A percentile compares a stretch with the other conserved stretches of the same genome.
phyloP scores from a whole-genome alignment of 345 rosid species.

The Arabis hirsuta region DNA sequence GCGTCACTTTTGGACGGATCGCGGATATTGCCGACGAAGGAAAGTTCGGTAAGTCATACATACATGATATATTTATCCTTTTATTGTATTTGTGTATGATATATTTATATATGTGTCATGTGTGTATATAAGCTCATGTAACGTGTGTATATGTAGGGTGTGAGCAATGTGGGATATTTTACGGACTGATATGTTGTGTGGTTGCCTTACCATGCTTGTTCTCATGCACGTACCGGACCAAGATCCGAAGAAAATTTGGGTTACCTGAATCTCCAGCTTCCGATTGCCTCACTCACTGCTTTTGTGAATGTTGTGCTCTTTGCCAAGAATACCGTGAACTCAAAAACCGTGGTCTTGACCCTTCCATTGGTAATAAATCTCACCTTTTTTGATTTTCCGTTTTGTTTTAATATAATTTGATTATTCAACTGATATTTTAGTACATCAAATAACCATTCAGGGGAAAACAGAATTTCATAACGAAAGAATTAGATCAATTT shows the following conservation, averaged over 20 bases:
- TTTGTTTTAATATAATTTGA: not conserved
- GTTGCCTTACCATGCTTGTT: constrained; percentile 57
- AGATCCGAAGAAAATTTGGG: constrained; percentile 63
- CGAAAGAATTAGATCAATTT: no score
- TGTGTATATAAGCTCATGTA: not conserved
- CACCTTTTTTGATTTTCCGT: not conserved
- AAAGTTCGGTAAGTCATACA: constrained; percentile 43
- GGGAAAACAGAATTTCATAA: not conserved
- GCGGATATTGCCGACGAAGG: constrained; percentile 72
- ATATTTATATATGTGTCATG: not conserved
- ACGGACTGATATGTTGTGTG: constrained; percentile 44
- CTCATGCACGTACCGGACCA: constrained; percentile 68
- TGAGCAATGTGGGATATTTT: constrained; percentile 54
- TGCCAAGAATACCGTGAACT: constrained; percentile 83
- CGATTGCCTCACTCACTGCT: constrained; percentile 62
- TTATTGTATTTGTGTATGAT: not conserved
- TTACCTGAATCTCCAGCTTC: constrained; percentile 66
- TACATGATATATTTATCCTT: not conserved
- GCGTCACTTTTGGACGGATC: constrained; percentile 56
- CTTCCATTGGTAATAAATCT: constrained; percentile 52
- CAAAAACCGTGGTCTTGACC: constrained; percentile 63
- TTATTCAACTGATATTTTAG: not conserved
- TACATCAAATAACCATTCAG: not conserved
- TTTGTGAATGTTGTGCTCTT: constrained; percentile 74
- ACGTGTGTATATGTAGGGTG: constrained; percentile 48